Percentiles rank a stretch among this genome's conserved stretches.
These are phyloP conservation scores for Penstemon newberryi DNA, from an alignment of 257 asterid genomes.

Conservation along the genomic window DNA sequence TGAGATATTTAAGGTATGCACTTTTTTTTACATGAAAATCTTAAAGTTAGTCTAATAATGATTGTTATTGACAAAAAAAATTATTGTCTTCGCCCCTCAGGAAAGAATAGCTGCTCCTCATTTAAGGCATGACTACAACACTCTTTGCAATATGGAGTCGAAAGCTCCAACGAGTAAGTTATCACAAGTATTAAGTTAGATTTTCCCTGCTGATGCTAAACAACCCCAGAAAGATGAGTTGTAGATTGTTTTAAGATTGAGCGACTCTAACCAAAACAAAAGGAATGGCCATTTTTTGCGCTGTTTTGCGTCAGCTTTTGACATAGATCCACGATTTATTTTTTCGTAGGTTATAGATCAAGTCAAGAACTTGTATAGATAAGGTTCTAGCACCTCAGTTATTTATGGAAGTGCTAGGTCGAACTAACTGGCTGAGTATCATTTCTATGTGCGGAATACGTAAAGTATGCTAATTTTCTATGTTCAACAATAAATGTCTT, in stretches of 20 bases:
- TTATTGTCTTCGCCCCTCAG: slow-evolving; percentile 40
- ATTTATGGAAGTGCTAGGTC: no score
- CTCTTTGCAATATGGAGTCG: slow-evolving; percentile 51
- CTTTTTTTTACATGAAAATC: not conserved
- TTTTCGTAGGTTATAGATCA: no score
- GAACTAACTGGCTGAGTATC: no score
- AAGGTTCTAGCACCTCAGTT: no score
- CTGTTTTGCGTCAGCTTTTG: no score
- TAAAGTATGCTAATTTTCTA: no score
- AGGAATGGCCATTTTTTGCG: no score
- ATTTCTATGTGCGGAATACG: no score
- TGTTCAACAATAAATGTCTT: no score
- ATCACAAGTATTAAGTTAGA: slow-evolving; percentile 49
- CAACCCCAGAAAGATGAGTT: slow-evolving; percentile 47
- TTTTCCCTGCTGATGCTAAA: slow-evolving; percentile 38
- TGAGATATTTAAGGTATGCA: slow-evolving; percentile 76
- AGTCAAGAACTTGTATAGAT: no score
- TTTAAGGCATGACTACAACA: slow-evolving; percentile 63
- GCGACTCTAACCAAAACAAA: no score
- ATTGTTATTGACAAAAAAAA: not conserved
- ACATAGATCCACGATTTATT: no score
- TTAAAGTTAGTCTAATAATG: not conserved
- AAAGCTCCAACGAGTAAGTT: slow-evolving; percentile 38
- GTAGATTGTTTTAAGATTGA: slow-evolving; percentile 22
- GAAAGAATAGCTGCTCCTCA: slow-evolving; percentile 82